phyloP scores from a whole-genome alignment of 129 eudicot genomes.

The Apium graveolens region DNA sequence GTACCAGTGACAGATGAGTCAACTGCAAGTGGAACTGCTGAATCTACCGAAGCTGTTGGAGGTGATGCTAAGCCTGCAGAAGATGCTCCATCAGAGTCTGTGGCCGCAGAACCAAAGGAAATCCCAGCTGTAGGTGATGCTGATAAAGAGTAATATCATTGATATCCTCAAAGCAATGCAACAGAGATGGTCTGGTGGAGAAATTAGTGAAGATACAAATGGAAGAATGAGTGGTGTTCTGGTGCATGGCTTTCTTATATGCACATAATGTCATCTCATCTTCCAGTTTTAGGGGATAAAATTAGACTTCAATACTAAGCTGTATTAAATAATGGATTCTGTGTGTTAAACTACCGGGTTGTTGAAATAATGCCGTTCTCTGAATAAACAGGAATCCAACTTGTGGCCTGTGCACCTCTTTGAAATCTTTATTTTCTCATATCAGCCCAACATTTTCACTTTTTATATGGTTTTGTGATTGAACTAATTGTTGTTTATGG shows the following conservation, averaged over 20 bases:
- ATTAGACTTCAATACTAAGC: neutral
- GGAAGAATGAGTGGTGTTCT: neutral
- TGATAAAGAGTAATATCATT: slow-evolving; percentile 28
- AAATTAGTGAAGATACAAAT: neutral
- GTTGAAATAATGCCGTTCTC: neutral
- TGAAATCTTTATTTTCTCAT: neutral
- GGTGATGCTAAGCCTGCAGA: slow-evolving; percentile 28
- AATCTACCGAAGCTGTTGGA: slow-evolving; percentile 28
- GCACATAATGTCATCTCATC: too few species aligned
- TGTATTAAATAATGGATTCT: slow-evolving; percentile 6
- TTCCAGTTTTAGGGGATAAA: neutral
- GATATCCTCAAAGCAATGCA: neutral
- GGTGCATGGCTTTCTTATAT: neutral
- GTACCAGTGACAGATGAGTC: slow-evolving; percentile 31
- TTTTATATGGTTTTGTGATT: neutral
- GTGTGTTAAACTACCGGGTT: neutral
- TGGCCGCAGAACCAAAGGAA: slow-evolving; percentile 38
- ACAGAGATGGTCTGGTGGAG: neutral
- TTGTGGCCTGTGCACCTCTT: neutral
- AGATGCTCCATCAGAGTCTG: slow-evolving; percentile 29
- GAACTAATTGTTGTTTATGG: neutral
- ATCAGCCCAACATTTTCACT: neutral
- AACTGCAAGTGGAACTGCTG: slow-evolving; percentile 23
- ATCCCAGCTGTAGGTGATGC: slow-evolving; percentile 25
- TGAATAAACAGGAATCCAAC: neutral